Evolutionary conservation across 768 basidiomycete genomes (phyloP), one percentile per base, ranked within the genome.

Genomic region (Amanita exitialis): DNA sequence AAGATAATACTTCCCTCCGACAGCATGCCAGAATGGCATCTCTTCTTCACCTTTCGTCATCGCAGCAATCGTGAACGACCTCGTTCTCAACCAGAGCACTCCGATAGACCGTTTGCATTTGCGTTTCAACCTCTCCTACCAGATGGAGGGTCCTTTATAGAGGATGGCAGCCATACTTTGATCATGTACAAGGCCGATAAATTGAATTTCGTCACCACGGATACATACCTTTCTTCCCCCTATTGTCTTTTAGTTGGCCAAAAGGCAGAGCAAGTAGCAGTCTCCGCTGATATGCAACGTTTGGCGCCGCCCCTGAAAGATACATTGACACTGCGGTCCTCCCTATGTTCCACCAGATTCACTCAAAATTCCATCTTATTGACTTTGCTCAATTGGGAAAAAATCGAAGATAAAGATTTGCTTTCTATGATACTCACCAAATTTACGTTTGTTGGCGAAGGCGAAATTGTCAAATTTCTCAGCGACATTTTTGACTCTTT

Each of bases 31-130:
- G 75, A 80, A 37, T 93, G 89, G 80, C 95, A 97, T 62, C 68
- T 98, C 12, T 97, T 95, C 75, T 89, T 98, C 69, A 90, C 90
- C 0, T 94, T 97, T 67, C 80, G 89, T 36, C 84, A 90, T 61
- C 83, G 85, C 34, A 69, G 68, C 39, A 75, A 74, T 10, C 66
- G 71, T 42, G 75, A 79, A 44, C 76, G 77, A 23, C 32, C 57
- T 39, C 65, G 66, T 42, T 49, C 58, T 30, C 58, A 61, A 38
- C 49, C 59, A 3, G 82, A 80, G 25, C 60, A 59, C 3, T 61
- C 69, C 2, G 92, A 94, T 41, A 76, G 78, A 25, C 86, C 91
- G 0, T 97, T 94, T 58, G 95, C 92, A 1, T 96, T 95, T 59
- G 91, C 86, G 2, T 96, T 86, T 63, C 80, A 95, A 41, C 95